Base-by-base conservation (phyloP, 2,329 filamentous ascomycete species). In the Sclerotiophoma versabilis region DNA sequence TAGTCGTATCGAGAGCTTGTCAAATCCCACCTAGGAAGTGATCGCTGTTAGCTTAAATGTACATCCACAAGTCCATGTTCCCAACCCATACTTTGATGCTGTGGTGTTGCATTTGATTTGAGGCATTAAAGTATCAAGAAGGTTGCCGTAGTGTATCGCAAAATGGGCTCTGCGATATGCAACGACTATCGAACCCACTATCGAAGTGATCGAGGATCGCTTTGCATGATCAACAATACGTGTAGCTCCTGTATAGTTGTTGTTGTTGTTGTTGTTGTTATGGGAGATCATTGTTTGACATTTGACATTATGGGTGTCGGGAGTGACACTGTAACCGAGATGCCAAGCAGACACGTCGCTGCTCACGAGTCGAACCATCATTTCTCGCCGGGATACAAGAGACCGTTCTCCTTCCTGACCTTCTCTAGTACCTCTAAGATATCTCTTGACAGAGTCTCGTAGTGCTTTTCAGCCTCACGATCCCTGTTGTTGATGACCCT, bases 391-490 rank as follows among this genome's bases (percentile, higher is more conserved):
- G 54, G 54, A 39, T 58, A 81, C 20, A 77, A 47, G 34, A 82
- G 68, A 2, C 76, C 76, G 63, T 77, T 79, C 41, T 78, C 75
- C 64, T 69, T 70, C 61, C 80, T 76, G 58, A 78, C 69, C 57
- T 76, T 76, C 53, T 77, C 71, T 49, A 78, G 76, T 10, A 81
- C 73, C 49, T 63, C 68, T 38, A 81, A 52, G 0, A 80, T 76
- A 45, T 71, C 75, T 62, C 66, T 67, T 45, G 76, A 79, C 46
- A 80, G 68, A 54, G 62, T 54, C 66, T 80, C 77, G 64, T 79
- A 68, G 64, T 69, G 71, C 41, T 54, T 66, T 36, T 74, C 64
- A 12, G 72, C 76, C 49, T 67, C 64, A 25, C 43, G 58, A 62
- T 82, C 79, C 54, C 63, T 64, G 49, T 74, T 64, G 11, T 72